phyloP scores from a whole-genome alignment of 441 rosid genomes.

The Viola pubescens region DNA sequence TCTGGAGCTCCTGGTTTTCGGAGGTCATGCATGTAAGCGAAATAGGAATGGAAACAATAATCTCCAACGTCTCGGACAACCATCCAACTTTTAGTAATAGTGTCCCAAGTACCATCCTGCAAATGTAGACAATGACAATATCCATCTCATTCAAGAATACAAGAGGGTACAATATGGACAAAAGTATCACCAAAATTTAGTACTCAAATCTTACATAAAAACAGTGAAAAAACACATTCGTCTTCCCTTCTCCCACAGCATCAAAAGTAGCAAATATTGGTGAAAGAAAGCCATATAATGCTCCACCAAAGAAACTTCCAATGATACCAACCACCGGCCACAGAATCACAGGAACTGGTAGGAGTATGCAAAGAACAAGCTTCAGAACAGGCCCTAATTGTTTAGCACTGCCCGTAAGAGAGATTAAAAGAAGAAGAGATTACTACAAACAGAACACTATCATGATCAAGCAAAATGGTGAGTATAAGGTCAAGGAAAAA shows the following conservation, averaged over 20 bases:
- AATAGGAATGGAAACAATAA: conserved; percentile 69
- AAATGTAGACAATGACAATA: conserved; percentile 10
- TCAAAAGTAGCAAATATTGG: conserved; percentile 90
- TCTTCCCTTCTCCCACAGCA: conserved; percentile 87
- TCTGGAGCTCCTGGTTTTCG: conserved; percentile 30
- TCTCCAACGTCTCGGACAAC: conserved; percentile 62
- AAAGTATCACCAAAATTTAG: conserved; percentile 4
- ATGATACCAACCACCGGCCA: conserved; percentile 62
- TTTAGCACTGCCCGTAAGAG: conserved; percentile 51
- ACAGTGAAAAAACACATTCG: conserved; percentile 50
- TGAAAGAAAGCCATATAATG: conserved; percentile 67
- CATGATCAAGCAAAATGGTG: conserved; percentile 2
- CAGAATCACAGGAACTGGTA: conserved; percentile 40
- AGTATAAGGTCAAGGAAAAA: conserved; percentile 22
- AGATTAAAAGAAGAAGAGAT: conserved; percentile 19
- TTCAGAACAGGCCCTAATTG: conserved; percentile 71
- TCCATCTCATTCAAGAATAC: conserved; percentile 9
- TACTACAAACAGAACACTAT: background rate
- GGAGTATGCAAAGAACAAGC: conserved; percentile 52
- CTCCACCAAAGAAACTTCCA: conserved; percentile 63
- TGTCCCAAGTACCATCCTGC: conserved; percentile 95
- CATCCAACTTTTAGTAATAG: conserved; percentile 53
- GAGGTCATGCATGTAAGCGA: conserved; percentile 67
- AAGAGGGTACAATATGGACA: background rate
- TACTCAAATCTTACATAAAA: conserved; percentile 49